Base-by-base conservation (phyloP, 2,329 filamentous ascomycete genomes). In the Trichoderma atroviride region DNA sequence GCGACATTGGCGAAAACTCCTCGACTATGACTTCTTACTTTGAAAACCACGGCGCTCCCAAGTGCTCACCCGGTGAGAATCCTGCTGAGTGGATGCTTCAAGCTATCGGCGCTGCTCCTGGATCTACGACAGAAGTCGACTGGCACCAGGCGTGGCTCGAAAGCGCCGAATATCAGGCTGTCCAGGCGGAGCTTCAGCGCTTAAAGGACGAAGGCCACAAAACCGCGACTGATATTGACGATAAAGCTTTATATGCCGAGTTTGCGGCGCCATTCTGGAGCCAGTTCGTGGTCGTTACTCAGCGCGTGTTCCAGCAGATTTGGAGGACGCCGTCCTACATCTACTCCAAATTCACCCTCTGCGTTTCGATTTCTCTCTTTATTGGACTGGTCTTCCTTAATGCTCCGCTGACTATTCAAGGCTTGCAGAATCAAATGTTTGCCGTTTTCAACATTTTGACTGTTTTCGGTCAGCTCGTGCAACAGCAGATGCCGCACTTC, bases 241-340 rank as follows among this genome's bases (percentile, higher is more conserved):
- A 58, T 9, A 67, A 67, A 13, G 64, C 53, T 6, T 50, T 55
- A 79, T 83, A 70, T 81, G 83, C 73, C 31, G 90, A 92, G 78
- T 93, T 92, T 71, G 91, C 92, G 1, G 90, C 89, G 27, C 87
- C 90, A 0, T 90, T 93, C 74, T 72, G 66, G 2, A 74, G 80
- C 5, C 92, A 94, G 74, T 78, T 92, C 10, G 81, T 79, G 53
- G 83, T 88, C 70, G 89, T 90, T 47, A 85, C 86, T 11, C 76
- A 83, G 53, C 89, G 91, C 71, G 88, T 92, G 14, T 93, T 92
- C 78, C 84, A 91, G 74, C 91, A 94, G 77, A 92, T 92, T 82
- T 94, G 92, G 91, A 87, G 92, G 63, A 92, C 86, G 1, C 92
- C 92, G 0, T 84, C 86, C 1, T 94, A 94, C 79, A 89, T 94